phyloP scores from a whole-genome alignment of 305 asterid species.

The Solanum hybrid region DNA sequence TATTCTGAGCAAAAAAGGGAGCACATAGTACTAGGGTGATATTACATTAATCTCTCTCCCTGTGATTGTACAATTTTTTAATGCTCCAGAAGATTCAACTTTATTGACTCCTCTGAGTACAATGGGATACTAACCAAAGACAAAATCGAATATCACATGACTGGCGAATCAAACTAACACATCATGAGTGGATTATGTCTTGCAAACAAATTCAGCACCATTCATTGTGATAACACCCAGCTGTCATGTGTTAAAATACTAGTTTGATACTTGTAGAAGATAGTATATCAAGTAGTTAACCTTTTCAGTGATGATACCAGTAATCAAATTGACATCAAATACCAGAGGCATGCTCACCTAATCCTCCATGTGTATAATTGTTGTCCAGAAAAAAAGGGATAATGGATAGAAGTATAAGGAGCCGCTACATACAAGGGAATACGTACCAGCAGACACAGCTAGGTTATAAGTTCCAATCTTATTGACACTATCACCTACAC shows the following conservation, averaged over 20 bases:
- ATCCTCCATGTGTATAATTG: conserved; percentile 29
- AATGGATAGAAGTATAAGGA: conserved; percentile 76
- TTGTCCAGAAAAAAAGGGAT: conserved; percentile 51
- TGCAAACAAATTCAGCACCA: background rate
- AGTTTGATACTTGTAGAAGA: background rate
- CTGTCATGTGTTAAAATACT: background rate
- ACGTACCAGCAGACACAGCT: conserved; percentile 43
- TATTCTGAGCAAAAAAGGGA: background rate
- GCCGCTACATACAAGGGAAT: conserved; percentile 12
- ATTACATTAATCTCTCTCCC: background rate
- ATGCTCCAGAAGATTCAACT: background rate
- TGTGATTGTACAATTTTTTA: background rate
- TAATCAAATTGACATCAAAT: conserved; percentile 63
- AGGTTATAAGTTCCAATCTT: conserved; percentile 89
- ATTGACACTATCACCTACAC: conserved; percentile 80
- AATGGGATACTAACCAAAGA: background rate
- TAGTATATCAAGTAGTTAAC: conserved; percentile 13
- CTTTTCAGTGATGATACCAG: conserved; percentile 67
- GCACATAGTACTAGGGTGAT: background rate
- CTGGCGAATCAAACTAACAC: background rate
- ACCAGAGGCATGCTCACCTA: conserved; percentile 82
- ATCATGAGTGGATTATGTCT: background rate
- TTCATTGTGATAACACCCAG: conserved; percentile 68
- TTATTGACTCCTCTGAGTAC: background rate
- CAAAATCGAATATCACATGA: background rate